Base-by-base conservation (phyloP, 2,329 filamentous ascomycete genomes). In the Ophiosphaerella korrae region DNA sequence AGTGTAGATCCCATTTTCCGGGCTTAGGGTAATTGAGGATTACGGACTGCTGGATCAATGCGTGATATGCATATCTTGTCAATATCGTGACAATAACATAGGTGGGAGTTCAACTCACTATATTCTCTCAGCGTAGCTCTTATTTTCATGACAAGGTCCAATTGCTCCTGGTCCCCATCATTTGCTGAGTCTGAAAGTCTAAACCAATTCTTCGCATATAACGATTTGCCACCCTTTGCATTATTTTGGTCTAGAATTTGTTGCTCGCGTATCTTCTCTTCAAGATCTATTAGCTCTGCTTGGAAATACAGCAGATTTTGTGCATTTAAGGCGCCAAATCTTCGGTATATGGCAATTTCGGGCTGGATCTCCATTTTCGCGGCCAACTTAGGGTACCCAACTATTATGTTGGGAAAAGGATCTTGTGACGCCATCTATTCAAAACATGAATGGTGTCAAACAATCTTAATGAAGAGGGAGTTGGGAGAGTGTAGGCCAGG, bases 11-110 rank as follows among this genome's bases (percentile, higher is more conserved):
- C 21, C 14, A 16, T 9, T 16, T 11, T 11, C 21, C 21, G 5
- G 35, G 35, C 14, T 14, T 14, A 18, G 42, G 37, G n/a, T 55
- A 49, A 3, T 47, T 45, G 6, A 54, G 42, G 7, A 60, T 54
- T 4, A 32, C 43, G 9, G 49, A 47, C 32, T 57, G 51, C 35
- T 64, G 58, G 24, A 66, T 57, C 38, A 65, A 43, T 9, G 60
- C 48, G n/a, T 57, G 16, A 33, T 59, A 58, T 63, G 32, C 7
- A 5, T 9, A 6, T 13, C 5, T 1, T 32, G 11, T 13, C 3
- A 21, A 4, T 21, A 21, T 18, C 2, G 18, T 21, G 18, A 21
- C 18, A 21, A 4, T 4, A 4, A 21, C 2, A 21, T 21, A 4
- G 18, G 18, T 21, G 18, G 18, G 18, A 21, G 3, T 21, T 21